Base-by-base conservation (phyloP, 2,329 filamentous ascomycete species). In the Xylariomycetidae sp. region DNA sequence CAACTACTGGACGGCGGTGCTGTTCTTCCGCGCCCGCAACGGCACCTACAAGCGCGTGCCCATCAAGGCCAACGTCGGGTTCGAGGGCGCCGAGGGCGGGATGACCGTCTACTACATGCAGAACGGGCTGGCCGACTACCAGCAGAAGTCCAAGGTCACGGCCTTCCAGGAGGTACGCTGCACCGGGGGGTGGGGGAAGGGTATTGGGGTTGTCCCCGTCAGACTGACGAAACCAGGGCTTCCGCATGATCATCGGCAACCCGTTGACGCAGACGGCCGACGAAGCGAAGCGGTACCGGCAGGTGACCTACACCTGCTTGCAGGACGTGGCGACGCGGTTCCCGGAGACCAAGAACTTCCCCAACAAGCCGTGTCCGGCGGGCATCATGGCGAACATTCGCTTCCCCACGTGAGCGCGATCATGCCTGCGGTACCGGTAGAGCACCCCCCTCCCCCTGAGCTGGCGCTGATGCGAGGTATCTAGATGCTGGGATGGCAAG, bases 391-490 rank as follows among this genome's bases (percentile, higher is more conserved):
- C 61, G 5, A 67, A 63, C 17, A 54, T 67, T 17, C 60, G 58
- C 4, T 68, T 67, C 42, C 64, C 63, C 2, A 61, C 60, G 65
- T 72, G 10, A 73, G 79, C 45, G 76, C 24, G 67, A 68, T 27
- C 31, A 22, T 14, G 10, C 14, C 12, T 16, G 18, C 17, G 20
- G 34, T n/a, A 42, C 32, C 6, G 14, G 5, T 14, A 8, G 15
- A 16, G 6, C 12, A 41, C 36, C 48, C 40, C 25, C 39, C 42
- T 33, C 42, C 38, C 24, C 44, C 41, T n/a, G n/a, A n/a, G n/a
- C n/a, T n/a, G n/a, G n/a, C n/a, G n/a, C n/a, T n/a, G n/a, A n/a
- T n/a, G n/a, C n/a, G n/a, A n/a, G n/a, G n/a, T n/a, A n/a, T n/a
- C n/a, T 31, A 63, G 63, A 14, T 67, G 64, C 52, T 67, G 64